Percentiles rank a stretch among this genome's conserved stretches.
phyloP scores from a whole-genome alignment of 2,329 filamentous ascomycete genomes.

The Fusarium armeniacum region DNA sequence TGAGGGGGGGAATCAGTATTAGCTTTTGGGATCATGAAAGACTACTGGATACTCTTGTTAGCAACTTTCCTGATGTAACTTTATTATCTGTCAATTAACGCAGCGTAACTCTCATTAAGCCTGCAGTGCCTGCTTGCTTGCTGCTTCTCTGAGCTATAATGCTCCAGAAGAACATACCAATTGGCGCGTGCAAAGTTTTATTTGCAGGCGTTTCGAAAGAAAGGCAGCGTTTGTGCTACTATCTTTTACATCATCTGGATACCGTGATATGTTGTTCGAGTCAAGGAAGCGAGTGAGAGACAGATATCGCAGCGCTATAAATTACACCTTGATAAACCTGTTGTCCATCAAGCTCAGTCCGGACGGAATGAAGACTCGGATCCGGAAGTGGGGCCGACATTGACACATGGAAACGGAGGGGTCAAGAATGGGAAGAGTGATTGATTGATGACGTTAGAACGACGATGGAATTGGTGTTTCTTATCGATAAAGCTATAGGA shows the following conservation, averaged over 20 bases:
- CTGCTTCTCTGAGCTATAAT: no score
- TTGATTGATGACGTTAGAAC: constrained; percentile 4
- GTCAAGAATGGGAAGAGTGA: background rate
- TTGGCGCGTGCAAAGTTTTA: background rate
- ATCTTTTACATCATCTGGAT: background rate
- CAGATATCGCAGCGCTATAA: background rate
- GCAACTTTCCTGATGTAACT: no score
- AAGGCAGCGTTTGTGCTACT: background rate
- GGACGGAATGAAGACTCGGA: background rate
- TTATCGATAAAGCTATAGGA: constrained; percentile 5
- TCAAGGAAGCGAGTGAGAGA: background rate
- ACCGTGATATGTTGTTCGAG: background rate
- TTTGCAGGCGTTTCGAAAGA: background rate
- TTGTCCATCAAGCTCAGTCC: background rate
- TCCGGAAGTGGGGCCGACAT: constrained; percentile 3
- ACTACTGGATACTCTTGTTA: no score
- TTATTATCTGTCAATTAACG: no score
- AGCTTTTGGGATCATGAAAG: no score
- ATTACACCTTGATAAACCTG: background rate
- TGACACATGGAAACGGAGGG: background rate
- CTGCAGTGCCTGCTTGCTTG: no score
- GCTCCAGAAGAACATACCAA: no score
- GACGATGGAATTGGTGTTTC: background rate
- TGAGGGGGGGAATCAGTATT: no score
- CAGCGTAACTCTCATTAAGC: no score